Evolutionary conservation across 805 yeast species (phyloP).

Genomic region (Yamadazyma insecticola): DNA sequence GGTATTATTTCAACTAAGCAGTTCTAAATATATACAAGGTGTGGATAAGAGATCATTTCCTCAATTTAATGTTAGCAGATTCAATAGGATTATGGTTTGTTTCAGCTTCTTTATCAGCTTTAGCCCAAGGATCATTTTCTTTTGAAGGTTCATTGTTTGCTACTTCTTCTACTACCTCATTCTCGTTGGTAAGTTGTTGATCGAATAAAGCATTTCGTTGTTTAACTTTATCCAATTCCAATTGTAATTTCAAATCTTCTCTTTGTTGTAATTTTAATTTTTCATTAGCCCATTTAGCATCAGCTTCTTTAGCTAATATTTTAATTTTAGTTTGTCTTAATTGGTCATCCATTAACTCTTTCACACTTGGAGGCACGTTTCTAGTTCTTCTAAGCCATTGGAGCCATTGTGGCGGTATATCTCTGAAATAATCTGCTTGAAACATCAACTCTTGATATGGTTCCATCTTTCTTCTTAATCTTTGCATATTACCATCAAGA

Average conservation of each 20-base stretch:
- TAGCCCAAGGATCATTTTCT: conserved; percentile 8
- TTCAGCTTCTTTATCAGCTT: conserved; percentile 21
- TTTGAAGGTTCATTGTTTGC: background rate
- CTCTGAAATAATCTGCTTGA: conserved; percentile 54
- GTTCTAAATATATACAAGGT: conserved; percentile 6
- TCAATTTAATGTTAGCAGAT: conserved; percentile 35
- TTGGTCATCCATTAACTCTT: conserved; percentile 58
- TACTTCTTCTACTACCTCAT: too few relatives aligned
- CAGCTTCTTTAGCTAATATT: conserved; percentile 44
- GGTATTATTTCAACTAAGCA: too few relatives aligned
- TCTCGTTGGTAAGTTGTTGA: background rate
- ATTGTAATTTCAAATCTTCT: conserved; percentile 23
- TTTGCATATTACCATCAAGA: conserved; percentile 45
- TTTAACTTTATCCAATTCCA: conserved; percentile 26
- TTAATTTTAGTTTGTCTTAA: conserved; percentile 51
- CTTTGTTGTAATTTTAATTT: conserved; percentile 29
- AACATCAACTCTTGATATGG: conserved; percentile 45
- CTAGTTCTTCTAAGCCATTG: conserved; percentile 76
- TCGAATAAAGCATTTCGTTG: background rate
- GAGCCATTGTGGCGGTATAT: conserved; percentile 69
- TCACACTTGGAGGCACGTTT: conserved; percentile 52
- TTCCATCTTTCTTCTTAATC: conserved; percentile 61
- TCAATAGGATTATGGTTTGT: conserved; percentile 29
- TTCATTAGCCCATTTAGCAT: conserved; percentile 36
- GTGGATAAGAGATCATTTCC: too few relatives aligned